Conservation (phyloP, 352 stramenopile species). For the Pythium monospermum region DNA sequence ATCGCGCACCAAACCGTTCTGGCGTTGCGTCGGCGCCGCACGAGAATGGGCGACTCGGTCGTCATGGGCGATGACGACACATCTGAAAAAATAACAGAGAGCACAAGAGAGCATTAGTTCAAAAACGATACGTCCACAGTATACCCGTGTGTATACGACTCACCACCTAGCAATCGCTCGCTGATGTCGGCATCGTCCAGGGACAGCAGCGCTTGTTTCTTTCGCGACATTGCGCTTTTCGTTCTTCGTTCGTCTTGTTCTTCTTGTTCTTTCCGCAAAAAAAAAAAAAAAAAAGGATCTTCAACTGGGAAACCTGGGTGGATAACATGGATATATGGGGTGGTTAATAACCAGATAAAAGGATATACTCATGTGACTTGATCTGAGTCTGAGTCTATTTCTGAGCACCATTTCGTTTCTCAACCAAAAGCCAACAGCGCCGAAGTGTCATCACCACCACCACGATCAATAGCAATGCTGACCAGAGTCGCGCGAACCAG, state of each 20-base stretch:
- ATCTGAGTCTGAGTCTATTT: too few relatives aligned
- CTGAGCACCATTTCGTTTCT: too few relatives aligned
- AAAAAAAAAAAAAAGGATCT: too few relatives aligned
- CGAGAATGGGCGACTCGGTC: slow-evolving; percentile 27
- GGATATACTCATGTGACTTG: too few relatives aligned
- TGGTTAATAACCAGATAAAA: too few relatives aligned
- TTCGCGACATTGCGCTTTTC: slow-evolving; percentile 40
- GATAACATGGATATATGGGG: too few relatives aligned
- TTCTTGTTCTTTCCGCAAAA: not conserved
- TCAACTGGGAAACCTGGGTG: too few relatives aligned
- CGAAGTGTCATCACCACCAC: too few relatives aligned
- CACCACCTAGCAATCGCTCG: slow-evolving; percentile 52
- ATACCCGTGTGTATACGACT: not conserved
- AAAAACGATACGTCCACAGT: not conserved
- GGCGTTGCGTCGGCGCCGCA: slow-evolving; percentile 57
- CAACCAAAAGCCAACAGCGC: too few relatives aligned
- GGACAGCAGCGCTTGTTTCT: slow-evolving; percentile 52
- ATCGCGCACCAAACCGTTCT: slow-evolving; percentile 80
- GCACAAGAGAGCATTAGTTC: not conserved
- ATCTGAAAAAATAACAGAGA: slow-evolving; percentile 5
- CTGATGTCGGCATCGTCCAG: slow-evolving; percentile 36
- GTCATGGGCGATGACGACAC: slow-evolving; percentile 3
- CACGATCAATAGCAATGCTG: too few relatives aligned
- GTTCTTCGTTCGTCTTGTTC: not conserved
- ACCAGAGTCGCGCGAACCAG: too few relatives aligned